phyloP scores from a whole-genome alignment of 805 yeast species.

The Candida maesae region DNA sequence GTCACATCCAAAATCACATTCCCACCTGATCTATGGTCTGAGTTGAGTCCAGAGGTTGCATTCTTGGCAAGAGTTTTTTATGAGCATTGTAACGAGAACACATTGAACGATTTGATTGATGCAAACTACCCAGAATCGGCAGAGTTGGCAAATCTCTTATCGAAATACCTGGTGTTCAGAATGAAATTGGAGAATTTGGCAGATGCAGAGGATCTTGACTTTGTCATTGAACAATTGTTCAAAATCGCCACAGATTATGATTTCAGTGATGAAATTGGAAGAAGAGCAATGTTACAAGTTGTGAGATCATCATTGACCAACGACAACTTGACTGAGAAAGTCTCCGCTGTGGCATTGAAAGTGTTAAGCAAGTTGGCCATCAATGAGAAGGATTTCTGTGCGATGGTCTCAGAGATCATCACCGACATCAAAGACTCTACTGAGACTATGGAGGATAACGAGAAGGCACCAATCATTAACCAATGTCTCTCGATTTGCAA shows the following conservation, averaged over 20 bases:
- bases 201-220: constrained; percentile 60
- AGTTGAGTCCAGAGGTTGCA: constrained; percentile 69
- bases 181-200: constrained; percentile 25
- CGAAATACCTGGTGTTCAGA: constrained; percentile 52
- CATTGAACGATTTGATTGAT: constrained; percentile 54
- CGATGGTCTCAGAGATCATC: constrained; percentile 80
- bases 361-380: constrained; percentile 70
- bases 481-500: constrained; percentile 69
- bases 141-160: constrained; percentile 56
- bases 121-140: constrained; percentile 76
- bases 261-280: constrained; percentile 85
- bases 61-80: constrained; percentile 67
- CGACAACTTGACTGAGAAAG: constrained; percentile 50
- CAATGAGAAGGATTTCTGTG: constrained; percentile 78
- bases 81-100: constrained; percentile 55
- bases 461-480: constrained; percentile 39
- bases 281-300: constrained; percentile 66
- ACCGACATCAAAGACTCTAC: constrained; percentile 74
- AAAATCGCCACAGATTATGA: constrained; percentile 68
- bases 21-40: constrained; percentile 63
- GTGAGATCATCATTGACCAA: constrained; percentile 56
- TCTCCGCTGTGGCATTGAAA: constrained; percentile 53
- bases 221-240: constrained; percentile 70
- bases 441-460: constrained; percentile 26
- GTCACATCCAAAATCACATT: constrained; percentile 56